These are phyloP conservation scores for Candida sp. DNA, from an alignment of 1,139 yeast species.

Conservation along the genomic window DNA sequence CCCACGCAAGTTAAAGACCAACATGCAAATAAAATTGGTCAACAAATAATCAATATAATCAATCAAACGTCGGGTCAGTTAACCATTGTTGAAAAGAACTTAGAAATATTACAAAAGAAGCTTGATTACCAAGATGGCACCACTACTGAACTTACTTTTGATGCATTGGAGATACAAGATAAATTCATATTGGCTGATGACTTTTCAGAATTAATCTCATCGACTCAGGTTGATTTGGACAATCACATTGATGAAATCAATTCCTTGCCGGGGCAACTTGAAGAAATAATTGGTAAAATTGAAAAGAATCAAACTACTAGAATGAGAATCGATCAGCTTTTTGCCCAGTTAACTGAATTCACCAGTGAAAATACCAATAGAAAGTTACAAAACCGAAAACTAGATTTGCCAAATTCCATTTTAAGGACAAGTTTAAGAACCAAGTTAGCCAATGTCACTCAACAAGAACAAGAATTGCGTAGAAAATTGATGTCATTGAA, in stretches of 20 bases:
- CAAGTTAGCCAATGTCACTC: constrained; percentile 14
- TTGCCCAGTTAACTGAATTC: constrained; percentile 13
- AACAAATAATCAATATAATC: constrained; percentile 12
- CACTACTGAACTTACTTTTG: not conserved
- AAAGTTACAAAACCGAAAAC: constrained; percentile 14
- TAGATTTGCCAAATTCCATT: constrained; percentile 18
- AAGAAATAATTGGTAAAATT: constrained; percentile 6
- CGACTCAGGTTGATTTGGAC: not conserved
- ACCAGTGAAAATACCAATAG: constrained; percentile 7
- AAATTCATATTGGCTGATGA: constrained; percentile 3
- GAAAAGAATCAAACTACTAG: constrained; percentile 11
- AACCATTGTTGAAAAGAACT: constrained; percentile 11
- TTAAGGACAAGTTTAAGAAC: constrained; percentile 16
- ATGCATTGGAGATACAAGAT: constrained; percentile 6
- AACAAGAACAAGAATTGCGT: constrained; percentile 16
- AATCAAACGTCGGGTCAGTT: constrained; percentile 17
- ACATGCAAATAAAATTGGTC: constrained; percentile 2
- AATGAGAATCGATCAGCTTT: constrained; percentile 14
- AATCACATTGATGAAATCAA: not conserved
- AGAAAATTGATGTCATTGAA: constrained; percentile 24
- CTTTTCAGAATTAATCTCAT: not conserved
- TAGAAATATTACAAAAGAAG: constrained; percentile 8
- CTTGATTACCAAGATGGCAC: constrained; percentile 8
- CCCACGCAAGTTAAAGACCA: constrained; percentile 3
- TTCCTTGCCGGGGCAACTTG: not conserved